Percentiles rank a stretch among this genome's conserved stretches.
Evolutionary conservation across 208 protist genomes (phyloP).

Genomic region (Porcisia deanei): DNA sequence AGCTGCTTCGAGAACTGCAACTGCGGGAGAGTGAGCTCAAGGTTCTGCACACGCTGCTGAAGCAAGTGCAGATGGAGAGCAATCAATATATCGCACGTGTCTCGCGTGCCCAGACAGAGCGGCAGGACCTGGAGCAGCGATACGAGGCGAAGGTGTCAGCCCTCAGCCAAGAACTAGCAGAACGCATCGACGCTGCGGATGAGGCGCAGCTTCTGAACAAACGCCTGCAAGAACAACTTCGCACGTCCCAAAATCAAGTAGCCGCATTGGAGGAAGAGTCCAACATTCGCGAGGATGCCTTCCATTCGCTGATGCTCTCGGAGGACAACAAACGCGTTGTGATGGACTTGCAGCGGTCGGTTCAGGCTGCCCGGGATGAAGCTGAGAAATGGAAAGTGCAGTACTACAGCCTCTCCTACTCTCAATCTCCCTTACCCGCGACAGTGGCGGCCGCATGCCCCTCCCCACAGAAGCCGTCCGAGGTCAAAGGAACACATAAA

Average conservation of each 20-base stretch:
- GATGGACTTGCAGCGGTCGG: conserved; percentile 46
- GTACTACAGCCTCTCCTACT: conserved; percentile 30
- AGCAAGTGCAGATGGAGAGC: conserved; percentile 59
- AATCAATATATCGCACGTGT: conserved; percentile 41
- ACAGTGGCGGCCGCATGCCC: background rate
- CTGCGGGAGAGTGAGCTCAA: conserved; percentile 61
- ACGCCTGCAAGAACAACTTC: conserved; percentile 33
- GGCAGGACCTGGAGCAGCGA: conserved; percentile 48
- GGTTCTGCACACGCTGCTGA: conserved; percentile 59
- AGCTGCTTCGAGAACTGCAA: conserved; percentile 59
- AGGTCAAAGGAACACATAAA: background rate
- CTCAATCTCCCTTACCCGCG: background rate
- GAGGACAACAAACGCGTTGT: conserved; percentile 62
- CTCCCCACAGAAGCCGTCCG: background rate
- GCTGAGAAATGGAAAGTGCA: conserved; percentile 50
- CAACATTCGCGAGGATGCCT: conserved; percentile 60
- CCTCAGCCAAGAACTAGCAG: conserved; percentile 58
- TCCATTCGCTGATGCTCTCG: conserved; percentile 62
- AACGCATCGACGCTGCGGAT: conserved; percentile 35
- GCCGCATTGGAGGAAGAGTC: conserved; percentile 60
- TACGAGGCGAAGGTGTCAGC: conserved; percentile 43
- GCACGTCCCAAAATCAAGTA: conserved; percentile 31
- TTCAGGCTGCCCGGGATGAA: conserved; percentile 51
- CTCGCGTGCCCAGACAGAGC: conserved; percentile 46
- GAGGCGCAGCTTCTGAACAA: conserved; percentile 24